Conservation (phyloP, 2,329 filamentous ascomycete genomes). For the Pseudogymnoascus sp. region DNA sequence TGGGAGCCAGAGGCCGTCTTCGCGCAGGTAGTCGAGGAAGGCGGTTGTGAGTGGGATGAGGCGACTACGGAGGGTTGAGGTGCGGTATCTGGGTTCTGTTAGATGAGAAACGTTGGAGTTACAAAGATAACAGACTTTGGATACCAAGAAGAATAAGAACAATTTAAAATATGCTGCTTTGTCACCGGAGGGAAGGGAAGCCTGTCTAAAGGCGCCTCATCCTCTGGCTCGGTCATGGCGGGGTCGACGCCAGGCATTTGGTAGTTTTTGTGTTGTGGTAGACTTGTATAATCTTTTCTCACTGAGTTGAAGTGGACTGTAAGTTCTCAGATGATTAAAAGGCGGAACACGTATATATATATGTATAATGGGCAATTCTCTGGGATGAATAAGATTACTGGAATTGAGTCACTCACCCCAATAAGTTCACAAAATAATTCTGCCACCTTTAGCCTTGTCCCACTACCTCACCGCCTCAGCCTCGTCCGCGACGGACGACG, state of each 20-base stretch:
- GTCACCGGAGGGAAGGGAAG: slow-evolving; percentile 77
- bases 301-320: neutral
- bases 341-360: neutral
- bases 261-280: neutral
- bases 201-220: slow-evolving; percentile 23
- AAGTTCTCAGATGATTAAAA: neutral
- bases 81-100: slow-evolving; percentile 54
- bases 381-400: slow-evolving; percentile 2
- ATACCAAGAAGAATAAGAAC: slow-evolving; percentile 91
- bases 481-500: neutral
- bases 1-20: slow-evolving; percentile 86
- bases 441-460: slow-evolving; percentile 6
- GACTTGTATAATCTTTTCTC: too few relatives aligned
- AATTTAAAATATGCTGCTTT: slow-evolving; percentile 83
- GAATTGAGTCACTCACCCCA: slow-evolving; percentile 2
- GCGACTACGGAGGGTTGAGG: slow-evolving; percentile 75
- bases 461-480: slow-evolving; percentile 4
- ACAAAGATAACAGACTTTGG: slow-evolving; percentile 47
- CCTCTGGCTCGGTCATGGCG: neutral
- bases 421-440: slow-evolving; percentile 5
- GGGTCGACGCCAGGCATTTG: slow-evolving; percentile 5
- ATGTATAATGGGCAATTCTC: neutral
- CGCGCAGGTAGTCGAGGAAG: slow-evolving; percentile 80
- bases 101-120: neutral
- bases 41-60: slow-evolving; percentile 68